These are phyloP conservation scores for Magnusiomyces clavatus DNA, from an alignment of 1,139 yeast species.

Conservation along the genomic window DNA sequence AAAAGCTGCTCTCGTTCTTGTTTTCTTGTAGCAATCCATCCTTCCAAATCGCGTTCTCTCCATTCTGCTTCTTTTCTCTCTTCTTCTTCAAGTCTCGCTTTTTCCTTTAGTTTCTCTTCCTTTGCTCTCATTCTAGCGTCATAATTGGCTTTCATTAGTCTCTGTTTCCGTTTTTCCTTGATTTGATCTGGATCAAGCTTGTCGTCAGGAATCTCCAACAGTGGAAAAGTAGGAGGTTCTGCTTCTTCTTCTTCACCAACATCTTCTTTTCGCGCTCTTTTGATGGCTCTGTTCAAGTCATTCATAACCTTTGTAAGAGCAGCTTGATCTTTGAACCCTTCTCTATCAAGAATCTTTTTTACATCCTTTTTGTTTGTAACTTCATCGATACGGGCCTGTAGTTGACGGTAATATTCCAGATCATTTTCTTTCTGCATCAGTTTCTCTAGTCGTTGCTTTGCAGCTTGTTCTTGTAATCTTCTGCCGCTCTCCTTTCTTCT, in stretches of 20 bases:
- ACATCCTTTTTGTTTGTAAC: conserved; percentile 40
- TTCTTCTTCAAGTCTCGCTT: conserved; percentile 39
- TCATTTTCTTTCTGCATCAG: conserved; percentile 76
- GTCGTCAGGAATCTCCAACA: conserved; percentile 70
- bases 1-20: conserved; percentile 50
- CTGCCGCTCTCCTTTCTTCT: conserved; percentile 81
- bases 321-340: conserved; percentile 69
- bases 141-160: conserved; percentile 71
- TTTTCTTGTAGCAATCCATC: conserved; percentile 74
- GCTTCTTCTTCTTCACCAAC: conserved; percentile 44
- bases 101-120: conserved; percentile 65
- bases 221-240: conserved; percentile 61
- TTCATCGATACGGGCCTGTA: conserved; percentile 45
- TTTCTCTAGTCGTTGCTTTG: conserved; percentile 72
- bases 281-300: conserved; percentile 62
- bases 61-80: conserved; percentile 58
- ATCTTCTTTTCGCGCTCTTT: conserved; percentile 59
- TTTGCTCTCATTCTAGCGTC: conserved; percentile 84
- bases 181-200: conserved; percentile 71
- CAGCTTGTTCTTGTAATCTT: conserved; percentile 89
- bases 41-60: conserved; percentile 65
- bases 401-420: conserved; percentile 55
- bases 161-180: conserved; percentile 81
- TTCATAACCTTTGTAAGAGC: conserved; percentile 63
- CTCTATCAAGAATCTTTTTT: conserved; percentile 48